A percentile compares a stretch with the other conserved stretches of the same genome.
Conservation (phyloP, 2,329 filamentous ascomycete genomes). For the Hymenoscyphus albidus region DNA sequence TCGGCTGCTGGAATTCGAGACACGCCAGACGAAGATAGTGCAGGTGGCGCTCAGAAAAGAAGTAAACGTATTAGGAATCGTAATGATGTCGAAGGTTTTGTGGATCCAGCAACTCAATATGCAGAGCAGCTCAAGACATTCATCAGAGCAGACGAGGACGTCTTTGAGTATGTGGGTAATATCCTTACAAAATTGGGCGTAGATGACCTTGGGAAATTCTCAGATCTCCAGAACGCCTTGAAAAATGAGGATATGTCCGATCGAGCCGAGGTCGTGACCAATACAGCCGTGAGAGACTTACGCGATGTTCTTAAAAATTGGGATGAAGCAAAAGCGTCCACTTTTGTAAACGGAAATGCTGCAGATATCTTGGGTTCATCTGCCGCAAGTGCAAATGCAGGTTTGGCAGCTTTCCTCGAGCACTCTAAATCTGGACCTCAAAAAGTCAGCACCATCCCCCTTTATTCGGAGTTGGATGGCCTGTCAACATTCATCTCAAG, state of each 20-base stretch:
- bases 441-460: conserved; percentile 43
- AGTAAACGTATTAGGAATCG: conserved; percentile 63
- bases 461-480: conserved; percentile 51
- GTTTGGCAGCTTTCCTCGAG: conserved; percentile 59
- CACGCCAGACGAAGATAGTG: conserved; percentile 51
- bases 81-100: conserved; percentile 48
- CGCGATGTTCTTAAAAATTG: conserved; percentile 37
- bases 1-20: conserved; percentile 58
- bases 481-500: conserved; percentile 49
- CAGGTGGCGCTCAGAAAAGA: conserved; percentile 50
- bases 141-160: conserved; percentile 30
- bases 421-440: conserved; percentile 56
- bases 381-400: conserved; percentile 35
- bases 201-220: conserved; percentile 31
- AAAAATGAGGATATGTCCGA: conserved; percentile 17
- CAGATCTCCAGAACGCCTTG: conserved; percentile 29
- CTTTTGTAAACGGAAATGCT: conserved; percentile 32
- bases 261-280: conserved; percentile 21
- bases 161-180: conserved; percentile 31
- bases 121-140: conserved; percentile 49
- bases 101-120: conserved; percentile 50
- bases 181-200: conserved; percentile 31
- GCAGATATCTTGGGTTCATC: conserved; percentile 34
- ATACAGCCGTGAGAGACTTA: conserved; percentile 36
- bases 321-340: conserved; percentile 38